phyloP scores from a whole-genome alignment of 164 flowering plant species.

The Kalanchoe fedtschenkoi region DNA sequence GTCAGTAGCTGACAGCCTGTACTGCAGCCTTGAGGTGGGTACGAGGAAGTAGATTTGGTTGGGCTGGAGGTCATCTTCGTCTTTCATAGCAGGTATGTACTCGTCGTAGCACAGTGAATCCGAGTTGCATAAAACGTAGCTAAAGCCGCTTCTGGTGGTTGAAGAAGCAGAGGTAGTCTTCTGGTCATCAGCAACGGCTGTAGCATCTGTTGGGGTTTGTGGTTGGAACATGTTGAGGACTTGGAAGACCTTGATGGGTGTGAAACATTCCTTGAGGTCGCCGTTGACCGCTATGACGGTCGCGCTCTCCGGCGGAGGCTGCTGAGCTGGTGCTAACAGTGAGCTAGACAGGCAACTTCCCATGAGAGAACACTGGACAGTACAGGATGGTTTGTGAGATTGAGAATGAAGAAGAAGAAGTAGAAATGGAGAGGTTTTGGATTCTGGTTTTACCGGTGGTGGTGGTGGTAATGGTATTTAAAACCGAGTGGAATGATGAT shows the following conservation, averaged over 20 bases:
- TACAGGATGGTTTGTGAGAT: too few relatives aligned
- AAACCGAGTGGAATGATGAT: too few relatives aligned
- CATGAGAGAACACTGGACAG: too few relatives aligned
- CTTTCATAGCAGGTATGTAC: conserved; percentile 28
- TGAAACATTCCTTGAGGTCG: conserved; percentile 21
- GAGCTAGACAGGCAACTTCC: conserved; percentile 2
- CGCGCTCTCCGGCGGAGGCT: conserved; percentile 11
- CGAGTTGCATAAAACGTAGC: conserved; percentile 34
- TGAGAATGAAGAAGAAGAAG: background rate
- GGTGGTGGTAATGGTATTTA: too few relatives aligned
- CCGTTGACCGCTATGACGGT: conserved; percentile 32
- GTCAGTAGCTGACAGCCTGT: conserved; percentile 33
- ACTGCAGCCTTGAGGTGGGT: conserved; percentile 22
- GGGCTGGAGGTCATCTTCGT: conserved; percentile 16
- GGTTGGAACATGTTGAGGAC: conserved; percentile 16
- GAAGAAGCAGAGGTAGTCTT: too few relatives aligned
- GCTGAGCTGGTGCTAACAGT: too few relatives aligned
- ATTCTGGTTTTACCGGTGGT: too few relatives aligned
- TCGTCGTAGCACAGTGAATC: conserved; percentile 40
- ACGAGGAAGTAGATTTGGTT: conserved; percentile 51
- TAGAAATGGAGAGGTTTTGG: too few relatives aligned
- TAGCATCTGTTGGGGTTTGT: too few relatives aligned
- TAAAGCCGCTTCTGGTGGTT: too few relatives aligned
- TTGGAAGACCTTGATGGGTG: conserved; percentile 28
- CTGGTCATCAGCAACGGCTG: too few relatives aligned